These are phyloP conservation scores for Aquanectria penicillioides DNA, from an alignment of 2,329 filamentous ascomycete species.

Conservation along the genomic window DNA sequence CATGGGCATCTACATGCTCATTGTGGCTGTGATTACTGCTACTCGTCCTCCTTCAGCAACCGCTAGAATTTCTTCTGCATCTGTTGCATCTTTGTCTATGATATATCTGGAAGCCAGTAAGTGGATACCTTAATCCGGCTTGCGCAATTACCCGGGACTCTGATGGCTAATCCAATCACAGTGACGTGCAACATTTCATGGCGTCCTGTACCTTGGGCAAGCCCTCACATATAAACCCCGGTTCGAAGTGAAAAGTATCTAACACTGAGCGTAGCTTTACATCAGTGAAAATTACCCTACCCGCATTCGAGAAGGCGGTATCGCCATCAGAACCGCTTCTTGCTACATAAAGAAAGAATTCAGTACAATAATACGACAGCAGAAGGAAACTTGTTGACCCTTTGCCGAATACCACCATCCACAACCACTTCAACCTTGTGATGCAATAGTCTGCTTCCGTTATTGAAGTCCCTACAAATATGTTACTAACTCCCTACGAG, in stretches of 20 bases:
- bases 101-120: slow-evolving; percentile 58
- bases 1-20: slow-evolving; percentile 64
- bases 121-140: neutral
- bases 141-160: neutral
- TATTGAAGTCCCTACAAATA: no score
- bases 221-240: neutral
- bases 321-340: slow-evolving; percentile 59
- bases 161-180: slow-evolving; percentile 11
- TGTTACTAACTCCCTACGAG: no score
- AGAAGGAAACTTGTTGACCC: no score
- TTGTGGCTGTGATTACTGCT: slow-evolving; percentile 59
- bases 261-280: slow-evolving; percentile 49
- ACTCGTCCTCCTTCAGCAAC: slow-evolving; percentile 52
- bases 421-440: no score
- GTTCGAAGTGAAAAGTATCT: neutral
- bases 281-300: slow-evolving; percentile 61
- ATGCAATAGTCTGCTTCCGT: no score
- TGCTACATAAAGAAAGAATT: no score
- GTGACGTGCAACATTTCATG: slow-evolving; percentile 60
- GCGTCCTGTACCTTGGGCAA: slow-evolving; percentile 62
- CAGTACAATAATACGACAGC: no score
- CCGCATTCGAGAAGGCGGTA: slow-evolving; percentile 59
- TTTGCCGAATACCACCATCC: no score
- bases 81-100: slow-evolving; percentile 60
- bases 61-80: slow-evolving; percentile 47